Conservation (phyloP, 768 basidiomycete genomes). For the Auricularia heimuer region DNA sequence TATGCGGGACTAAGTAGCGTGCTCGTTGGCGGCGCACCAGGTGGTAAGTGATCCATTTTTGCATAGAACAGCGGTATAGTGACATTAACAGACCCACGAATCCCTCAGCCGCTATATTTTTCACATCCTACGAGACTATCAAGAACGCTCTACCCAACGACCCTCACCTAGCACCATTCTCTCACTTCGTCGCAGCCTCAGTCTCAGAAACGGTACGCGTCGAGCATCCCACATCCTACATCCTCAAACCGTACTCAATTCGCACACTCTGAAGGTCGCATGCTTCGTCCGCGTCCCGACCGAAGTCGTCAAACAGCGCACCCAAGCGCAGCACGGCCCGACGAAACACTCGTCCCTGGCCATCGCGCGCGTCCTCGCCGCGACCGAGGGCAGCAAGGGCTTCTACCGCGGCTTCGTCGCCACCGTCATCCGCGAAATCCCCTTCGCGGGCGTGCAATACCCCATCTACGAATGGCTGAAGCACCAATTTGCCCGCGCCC, state of each 20-base stretch:
- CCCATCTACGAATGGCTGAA: constrained; percentile 35
- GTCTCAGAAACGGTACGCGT: constrained; percentile 45
- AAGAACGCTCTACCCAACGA: constrained; percentile 64
- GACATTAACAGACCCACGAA: not conserved
- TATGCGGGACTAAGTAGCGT: constrained; percentile 95
- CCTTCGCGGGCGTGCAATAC: constrained; percentile 36
- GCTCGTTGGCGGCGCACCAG: constrained; percentile 88
- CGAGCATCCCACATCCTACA: not conserved
- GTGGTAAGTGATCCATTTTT: constrained; percentile 45
- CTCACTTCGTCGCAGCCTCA: constrained; percentile 42
- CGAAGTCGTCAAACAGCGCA: constrained; percentile 90
- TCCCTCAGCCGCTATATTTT: constrained; percentile 78
- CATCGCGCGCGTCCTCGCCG: constrained; percentile 45
- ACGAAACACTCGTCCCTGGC: constrained; percentile 48
- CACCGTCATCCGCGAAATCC: constrained; percentile 62
- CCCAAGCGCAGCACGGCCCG: constrained; percentile 50
- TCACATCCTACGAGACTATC: constrained; percentile 84
- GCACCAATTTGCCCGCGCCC: constrained; percentile 15
- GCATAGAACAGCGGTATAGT: not conserved
- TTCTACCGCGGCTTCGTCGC: constrained; percentile 84
- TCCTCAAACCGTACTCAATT: not conserved
- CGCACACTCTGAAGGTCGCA: constrained; percentile 31
- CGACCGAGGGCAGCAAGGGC: constrained; percentile 58
- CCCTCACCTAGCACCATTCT: constrained; percentile 44
- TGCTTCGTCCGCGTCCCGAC: constrained; percentile 93